These are phyloP conservation scores for Trichoderma cornu-damae DNA, from an alignment of 2,329 filamentous ascomycete species.

Conservation along the genomic window DNA sequence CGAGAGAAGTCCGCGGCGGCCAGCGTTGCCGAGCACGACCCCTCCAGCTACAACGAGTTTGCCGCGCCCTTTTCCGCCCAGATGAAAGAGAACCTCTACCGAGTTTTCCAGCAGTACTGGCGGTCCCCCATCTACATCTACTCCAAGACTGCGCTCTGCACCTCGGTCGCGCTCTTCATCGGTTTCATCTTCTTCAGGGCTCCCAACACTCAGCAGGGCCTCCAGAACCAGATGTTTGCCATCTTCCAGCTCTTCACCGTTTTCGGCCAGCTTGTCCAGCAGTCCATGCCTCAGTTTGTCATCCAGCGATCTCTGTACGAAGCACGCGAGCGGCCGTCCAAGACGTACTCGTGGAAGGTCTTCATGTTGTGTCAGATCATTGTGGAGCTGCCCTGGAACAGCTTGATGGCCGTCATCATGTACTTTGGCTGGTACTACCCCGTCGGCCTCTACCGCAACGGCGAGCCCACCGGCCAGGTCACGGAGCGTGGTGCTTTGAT, in stretches of 20 bases:
- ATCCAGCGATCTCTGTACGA: conserved; percentile 78
- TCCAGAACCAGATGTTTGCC: conserved; percentile 82
- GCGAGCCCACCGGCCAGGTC: conserved; percentile 54
- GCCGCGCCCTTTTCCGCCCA: conserved; percentile 69
- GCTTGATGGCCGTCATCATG: conserved; percentile 68
- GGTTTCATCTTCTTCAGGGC: conserved; percentile 75
- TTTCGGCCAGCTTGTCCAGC: conserved; percentile 73
- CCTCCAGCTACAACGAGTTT: conserved; percentile 63
- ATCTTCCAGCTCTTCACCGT: conserved; percentile 81
- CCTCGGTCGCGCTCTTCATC: conserved; percentile 65
- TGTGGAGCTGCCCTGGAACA: conserved; percentile 82
- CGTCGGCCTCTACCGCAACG: conserved; percentile 69
- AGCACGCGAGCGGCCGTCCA: conserved; percentile 76
- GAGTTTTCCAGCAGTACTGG: conserved; percentile 91
- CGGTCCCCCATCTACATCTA: conserved; percentile 85
- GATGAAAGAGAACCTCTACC: conserved; percentile 60
- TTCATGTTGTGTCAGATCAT: conserved; percentile 80
- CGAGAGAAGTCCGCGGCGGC: conserved; percentile 36
- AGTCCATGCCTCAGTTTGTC: conserved; percentile 83
- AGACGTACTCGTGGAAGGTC: conserved; percentile 78
- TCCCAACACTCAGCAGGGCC: conserved; percentile 65
- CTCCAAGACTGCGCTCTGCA: conserved; percentile 67
- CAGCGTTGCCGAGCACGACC: conserved; percentile 30
- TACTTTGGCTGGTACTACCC: conserved; percentile 84
- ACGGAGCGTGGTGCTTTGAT: conserved; percentile 69